Evolutionary conservation across 2,329 filamentous ascomycete genomes (phyloP).

Genomic region (Sphaerulina populicola): DNA sequence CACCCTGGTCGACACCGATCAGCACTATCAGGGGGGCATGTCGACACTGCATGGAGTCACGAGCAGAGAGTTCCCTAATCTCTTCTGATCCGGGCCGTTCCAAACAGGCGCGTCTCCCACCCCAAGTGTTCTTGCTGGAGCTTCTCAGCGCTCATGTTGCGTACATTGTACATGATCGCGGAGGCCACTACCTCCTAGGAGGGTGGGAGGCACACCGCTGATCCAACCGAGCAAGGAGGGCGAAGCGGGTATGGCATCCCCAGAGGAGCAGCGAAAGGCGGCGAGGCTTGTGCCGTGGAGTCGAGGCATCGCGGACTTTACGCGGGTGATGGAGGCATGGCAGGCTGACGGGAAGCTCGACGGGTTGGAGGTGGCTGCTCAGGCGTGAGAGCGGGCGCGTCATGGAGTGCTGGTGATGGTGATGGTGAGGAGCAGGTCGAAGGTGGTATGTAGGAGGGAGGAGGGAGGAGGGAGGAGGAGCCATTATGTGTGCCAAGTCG

Average conservation of each 20-base stretch:
- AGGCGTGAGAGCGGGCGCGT: background rate
- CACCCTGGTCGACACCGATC: constrained; percentile 50
- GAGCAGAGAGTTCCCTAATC: constrained; percentile 47
- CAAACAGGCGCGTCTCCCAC: constrained; percentile 33
- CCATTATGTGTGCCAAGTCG: no score
- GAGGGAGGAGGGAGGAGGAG: no score
- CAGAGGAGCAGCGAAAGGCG: no score
- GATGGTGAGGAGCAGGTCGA: no score
- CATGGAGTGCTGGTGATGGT: no score
- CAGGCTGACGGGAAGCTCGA: constrained; percentile 20
- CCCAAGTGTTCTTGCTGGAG: constrained; percentile 34
- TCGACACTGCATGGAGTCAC: constrained; percentile 48
- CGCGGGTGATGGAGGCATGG: no score
- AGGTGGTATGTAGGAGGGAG: no score
- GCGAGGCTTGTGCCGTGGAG: no score
- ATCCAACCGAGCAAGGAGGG: constrained; percentile 45
- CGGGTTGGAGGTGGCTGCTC: constrained; percentile 27
- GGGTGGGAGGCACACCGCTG: constrained; percentile 22
- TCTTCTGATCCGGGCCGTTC: constrained; percentile 43
- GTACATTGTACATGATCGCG: constrained; percentile 41
- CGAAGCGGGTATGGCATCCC: constrained; percentile 16
- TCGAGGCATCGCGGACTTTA: no score
- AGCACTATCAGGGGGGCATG: constrained; percentile 38
- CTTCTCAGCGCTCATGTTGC: constrained; percentile 38
- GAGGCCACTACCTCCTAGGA: constrained; percentile 31